Conservation (phyloP, 1,284 basidiomycete genomes). For the Ceratobasidium sp. region DNA sequence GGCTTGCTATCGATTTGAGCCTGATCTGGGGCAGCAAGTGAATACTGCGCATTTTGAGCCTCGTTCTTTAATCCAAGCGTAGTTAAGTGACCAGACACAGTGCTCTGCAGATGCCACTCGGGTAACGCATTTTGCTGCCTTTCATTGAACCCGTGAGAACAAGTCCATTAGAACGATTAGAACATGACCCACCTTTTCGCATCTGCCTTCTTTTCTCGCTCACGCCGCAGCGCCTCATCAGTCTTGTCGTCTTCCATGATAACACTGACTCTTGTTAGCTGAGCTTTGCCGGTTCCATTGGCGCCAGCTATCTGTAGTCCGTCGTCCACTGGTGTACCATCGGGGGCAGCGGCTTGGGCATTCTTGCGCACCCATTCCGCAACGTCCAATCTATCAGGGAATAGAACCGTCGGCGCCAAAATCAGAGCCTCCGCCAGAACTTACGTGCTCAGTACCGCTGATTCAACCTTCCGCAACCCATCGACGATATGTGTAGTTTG, state of each 20-base stretch:
- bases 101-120: slow-evolving; percentile 94
- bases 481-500: slow-evolving; percentile 91
- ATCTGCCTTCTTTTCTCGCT: slow-evolving; percentile 77
- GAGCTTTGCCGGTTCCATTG: slow-evolving; percentile 66
- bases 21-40: slow-evolving; percentile 18
- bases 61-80: slow-evolving; percentile 74
- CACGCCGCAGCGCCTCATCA: slow-evolving; percentile 74
- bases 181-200: slow-evolving; percentile 68
- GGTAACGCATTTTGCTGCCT: slow-evolving; percentile 91
- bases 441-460: slow-evolving; percentile 85
- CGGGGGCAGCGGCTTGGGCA: slow-evolving; percentile 68
- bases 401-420: neutral
- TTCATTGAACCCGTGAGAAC: slow-evolving; percentile 25
- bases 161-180: neutral
- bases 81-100: slow-evolving; percentile 92
- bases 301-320: slow-evolving; percentile 78
- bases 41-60: slow-evolving; percentile 43
- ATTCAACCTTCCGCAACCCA: slow-evolving; percentile 89
- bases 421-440: slow-evolving; percentile 53
- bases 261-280: slow-evolving; percentile 73
- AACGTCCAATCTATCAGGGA: slow-evolving; percentile 78
- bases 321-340: slow-evolving; percentile 63
- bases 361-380: slow-evolving; percentile 81
- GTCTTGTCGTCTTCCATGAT: slow-evolving; percentile 87
- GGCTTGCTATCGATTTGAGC: slow-evolving; percentile 24